Evolutionary conservation across 108 stramenopile genomes (phyloP), one percentile per base, ranked within the genome.

Genomic region (Cyclostephanos tholiformis): DNA sequence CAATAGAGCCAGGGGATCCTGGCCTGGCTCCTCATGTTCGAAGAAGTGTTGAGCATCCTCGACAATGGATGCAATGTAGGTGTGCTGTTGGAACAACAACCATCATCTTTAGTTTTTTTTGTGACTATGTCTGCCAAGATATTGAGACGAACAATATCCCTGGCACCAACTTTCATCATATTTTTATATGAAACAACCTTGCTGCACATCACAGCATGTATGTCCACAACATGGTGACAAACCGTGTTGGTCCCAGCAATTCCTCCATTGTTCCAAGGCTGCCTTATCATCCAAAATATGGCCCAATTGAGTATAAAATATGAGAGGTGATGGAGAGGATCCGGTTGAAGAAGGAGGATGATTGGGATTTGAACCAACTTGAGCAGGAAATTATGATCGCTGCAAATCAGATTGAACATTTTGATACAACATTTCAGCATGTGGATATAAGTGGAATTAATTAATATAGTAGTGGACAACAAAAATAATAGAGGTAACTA

Each of bases 291-390:
- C 69, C 69, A 58, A 38, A 70, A 25, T 70, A 70, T 60, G 58
- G 69, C 14, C 69, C 69, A 17, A 70, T 70, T 22, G 67, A 68
- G 38, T 68, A 68, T 22, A 68, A 68, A 68, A 68, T 68, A 39
- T 68, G 67, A 22, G 67, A 68, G 35, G 20, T 68, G 14, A 55
- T 35, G n/a, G 17, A 36, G 27, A 35, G 39, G 36, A 27, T 32
- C 0, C 4, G 3, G 36, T 35, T 26, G 52, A 29, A 32, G 30
- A 68, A 68, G 22, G 17, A 11, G 53, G 22, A 29, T 6, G 43
- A 59, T 25, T 70, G 58, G 69, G 41, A 58, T 44, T 0, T 43
- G 0, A 12, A 51, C 11, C 36, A 41, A 0, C 53, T 70, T 9
- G 58, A 70, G 43, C 56, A 59, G 16, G 58, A 38, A 12, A 35